phyloP scores from a whole-genome alignment of 176 grass and related monocot species.

The Olyra latifolia region DNA sequence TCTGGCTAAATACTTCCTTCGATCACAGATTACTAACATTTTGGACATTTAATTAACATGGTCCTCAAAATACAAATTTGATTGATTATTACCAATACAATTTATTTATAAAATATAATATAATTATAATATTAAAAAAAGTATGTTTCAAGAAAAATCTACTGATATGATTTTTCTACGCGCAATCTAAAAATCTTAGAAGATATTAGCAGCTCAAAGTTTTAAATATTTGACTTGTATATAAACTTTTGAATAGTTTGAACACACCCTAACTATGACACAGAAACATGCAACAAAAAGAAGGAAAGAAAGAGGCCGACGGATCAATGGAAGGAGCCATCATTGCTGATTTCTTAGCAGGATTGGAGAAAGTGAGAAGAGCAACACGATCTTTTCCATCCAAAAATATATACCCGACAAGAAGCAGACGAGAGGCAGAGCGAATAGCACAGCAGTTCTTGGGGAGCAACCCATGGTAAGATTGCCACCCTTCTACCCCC shows the following conservation, averaged over 20 bases:
- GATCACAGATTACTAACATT: too few species aligned
- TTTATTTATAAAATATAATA: too few species aligned
- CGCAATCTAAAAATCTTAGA: too few species aligned
- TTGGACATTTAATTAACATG: too few species aligned
- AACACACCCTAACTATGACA: not conserved
- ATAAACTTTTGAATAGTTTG: not conserved
- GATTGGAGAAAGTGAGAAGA: not conserved
- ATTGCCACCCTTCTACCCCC: not conserved
- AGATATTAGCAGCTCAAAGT: too few species aligned
- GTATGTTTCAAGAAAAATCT: too few species aligned
- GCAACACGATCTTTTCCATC: not conserved
- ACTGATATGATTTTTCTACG: too few species aligned
- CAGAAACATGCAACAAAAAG: not conserved
- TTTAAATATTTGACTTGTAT: too few species aligned
- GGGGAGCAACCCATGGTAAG: slow-evolving; percentile 24
- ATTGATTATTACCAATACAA: too few species aligned
- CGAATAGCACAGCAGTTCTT: slow-evolving; percentile 1
- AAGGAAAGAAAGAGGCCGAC: not conserved
- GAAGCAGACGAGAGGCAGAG: slow-evolving; percentile 33
- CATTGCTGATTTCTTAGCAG: not conserved
- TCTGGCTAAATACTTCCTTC: too few species aligned
- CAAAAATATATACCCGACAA: slow-evolving; percentile 34
- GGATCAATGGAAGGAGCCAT: not conserved
- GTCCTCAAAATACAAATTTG: too few species aligned
- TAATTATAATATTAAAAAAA: too few species aligned